phyloP scores from a whole-genome alignment of 768 basidiomycete species.

The Pulveroboletus frians region DNA sequence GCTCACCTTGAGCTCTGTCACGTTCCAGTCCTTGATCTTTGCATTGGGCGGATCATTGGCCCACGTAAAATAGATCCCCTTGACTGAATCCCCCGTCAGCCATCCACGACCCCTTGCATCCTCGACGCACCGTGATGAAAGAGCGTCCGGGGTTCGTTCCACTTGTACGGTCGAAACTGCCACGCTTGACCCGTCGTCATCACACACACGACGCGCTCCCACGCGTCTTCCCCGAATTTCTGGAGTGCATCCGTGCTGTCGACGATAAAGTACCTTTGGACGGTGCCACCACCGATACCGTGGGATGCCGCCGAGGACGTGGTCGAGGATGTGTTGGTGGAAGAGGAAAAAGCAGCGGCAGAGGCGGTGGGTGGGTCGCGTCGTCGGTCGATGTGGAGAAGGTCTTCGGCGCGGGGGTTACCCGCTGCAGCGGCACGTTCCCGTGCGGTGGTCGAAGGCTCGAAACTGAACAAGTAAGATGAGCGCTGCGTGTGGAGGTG shows the following conservation, averaged over 20 bases:
- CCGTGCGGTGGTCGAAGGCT: constrained; percentile 71
- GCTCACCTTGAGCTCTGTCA: constrained; percentile 82
- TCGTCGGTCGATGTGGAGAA: constrained; percentile 83
- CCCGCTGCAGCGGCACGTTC: constrained; percentile 65
- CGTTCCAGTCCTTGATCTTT: constrained; percentile 95
- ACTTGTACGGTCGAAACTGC: constrained; percentile 99
- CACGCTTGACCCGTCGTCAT: constrained; percentile 98
- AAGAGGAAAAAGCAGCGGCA: constrained; percentile 12
- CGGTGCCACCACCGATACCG: constrained; percentile 24
- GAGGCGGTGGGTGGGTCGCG: constrained; percentile 43
- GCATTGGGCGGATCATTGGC: constrained; percentile 84
- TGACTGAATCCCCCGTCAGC: constrained; percentile 49
- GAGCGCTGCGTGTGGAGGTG: neutral
- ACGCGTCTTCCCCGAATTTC: constrained; percentile 89
- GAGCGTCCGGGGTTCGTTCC: constrained; percentile 86
- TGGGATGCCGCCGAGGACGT: constrained; percentile 11
- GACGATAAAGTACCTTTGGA: constrained; percentile 77
- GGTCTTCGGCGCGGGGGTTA: constrained; percentile 71
- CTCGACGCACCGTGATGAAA: constrained; percentile 93
- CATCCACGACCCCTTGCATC: neutral
- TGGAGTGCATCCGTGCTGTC: constrained; percentile 89
- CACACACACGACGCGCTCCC: constrained; percentile 96
- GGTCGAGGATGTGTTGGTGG: constrained; percentile 5
- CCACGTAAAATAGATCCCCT: constrained; percentile 95
- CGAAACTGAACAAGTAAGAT: constrained; percentile 44